Evolutionary conservation across 129 eudicot genomes (phyloP).

Genomic region (Kitagawia praeruptora): DNA sequence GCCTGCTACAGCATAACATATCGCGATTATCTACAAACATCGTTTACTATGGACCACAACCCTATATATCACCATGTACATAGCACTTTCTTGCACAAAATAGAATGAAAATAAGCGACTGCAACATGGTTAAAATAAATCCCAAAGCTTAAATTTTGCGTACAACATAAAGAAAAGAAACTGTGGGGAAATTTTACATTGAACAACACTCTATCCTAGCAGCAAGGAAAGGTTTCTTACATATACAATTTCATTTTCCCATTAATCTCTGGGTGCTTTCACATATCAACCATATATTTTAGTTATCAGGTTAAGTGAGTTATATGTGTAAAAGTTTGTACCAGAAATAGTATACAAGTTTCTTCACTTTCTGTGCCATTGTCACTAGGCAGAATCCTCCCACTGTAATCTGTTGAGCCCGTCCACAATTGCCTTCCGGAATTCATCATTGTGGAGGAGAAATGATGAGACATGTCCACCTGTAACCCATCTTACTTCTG

Average conservation of each 20-base stretch:
- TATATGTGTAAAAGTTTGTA: neutral
- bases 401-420: conserved; percentile 76
- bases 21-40: too few relatives aligned
- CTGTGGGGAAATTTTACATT: neutral
- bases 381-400: conserved; percentile 56
- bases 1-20: too few relatives aligned
- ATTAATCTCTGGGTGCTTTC: neutral
- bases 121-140: neutral
- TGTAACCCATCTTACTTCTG: conserved; percentile 98
- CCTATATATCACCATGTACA: neutral
- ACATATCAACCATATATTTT: neutral
- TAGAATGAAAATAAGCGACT: neutral
- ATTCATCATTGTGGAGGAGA: conserved; percentile 71
- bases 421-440: conserved; percentile 73
- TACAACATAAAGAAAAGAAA: neutral
- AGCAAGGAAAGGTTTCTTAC: neutral
- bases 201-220: neutral
- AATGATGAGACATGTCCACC: conserved; percentile 96
- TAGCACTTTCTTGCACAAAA: neutral
- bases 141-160: neutral
- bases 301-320: neutral
- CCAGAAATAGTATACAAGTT: neutral
- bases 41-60: too few relatives aligned
- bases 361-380: neutral
- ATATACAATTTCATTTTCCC: neutral